These are phyloP conservation scores for Paragyromitra xinjiangensis DNA, from an alignment of 495 filamentous ascomycete genomes.

Conservation along the genomic window DNA sequence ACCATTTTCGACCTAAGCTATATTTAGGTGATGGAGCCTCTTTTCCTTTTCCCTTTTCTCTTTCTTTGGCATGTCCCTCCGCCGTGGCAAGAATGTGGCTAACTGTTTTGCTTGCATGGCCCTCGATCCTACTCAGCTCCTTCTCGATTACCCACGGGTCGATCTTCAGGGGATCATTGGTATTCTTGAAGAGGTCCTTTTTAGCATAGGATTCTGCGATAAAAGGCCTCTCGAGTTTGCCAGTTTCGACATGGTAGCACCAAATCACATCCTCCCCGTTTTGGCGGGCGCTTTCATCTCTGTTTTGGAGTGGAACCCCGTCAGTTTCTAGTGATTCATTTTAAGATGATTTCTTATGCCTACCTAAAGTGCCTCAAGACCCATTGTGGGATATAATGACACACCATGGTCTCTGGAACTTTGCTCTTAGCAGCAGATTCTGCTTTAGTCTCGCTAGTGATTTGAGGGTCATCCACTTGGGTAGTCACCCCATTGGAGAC, in stretches of 20 bases:
- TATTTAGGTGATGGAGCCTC: background rate
- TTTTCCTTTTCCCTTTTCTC: background rate
- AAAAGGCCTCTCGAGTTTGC: background rate
- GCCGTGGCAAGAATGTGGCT: background rate
- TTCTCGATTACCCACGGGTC: background rate
- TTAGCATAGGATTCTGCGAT: background rate
- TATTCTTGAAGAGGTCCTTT: conserved; percentile 10
- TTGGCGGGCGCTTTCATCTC: background rate
- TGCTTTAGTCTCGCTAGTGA: background rate
- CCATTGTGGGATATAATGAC: conserved; percentile 27
- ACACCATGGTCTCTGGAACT: background rate
- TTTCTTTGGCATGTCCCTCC: background rate
- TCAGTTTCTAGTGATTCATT: background rate
- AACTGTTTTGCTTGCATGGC: conserved; percentile 1
- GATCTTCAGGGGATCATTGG: background rate
- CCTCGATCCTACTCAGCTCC: background rate
- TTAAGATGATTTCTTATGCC: background rate
- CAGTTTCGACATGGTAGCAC: background rate
- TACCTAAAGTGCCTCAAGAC: conserved; percentile 21
- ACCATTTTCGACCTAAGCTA: background rate
- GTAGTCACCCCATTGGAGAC: background rate
- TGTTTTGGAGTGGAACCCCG: background rate
- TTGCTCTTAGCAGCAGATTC: background rate
- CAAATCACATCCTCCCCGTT: background rate
- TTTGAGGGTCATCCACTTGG: background rate